A percentile compares a stretch with the other conserved stretches of the same genome.
phyloP scores from a whole-genome alignment of 2,329 filamentous ascomycete genomes.

The Didymella sp. region DNA sequence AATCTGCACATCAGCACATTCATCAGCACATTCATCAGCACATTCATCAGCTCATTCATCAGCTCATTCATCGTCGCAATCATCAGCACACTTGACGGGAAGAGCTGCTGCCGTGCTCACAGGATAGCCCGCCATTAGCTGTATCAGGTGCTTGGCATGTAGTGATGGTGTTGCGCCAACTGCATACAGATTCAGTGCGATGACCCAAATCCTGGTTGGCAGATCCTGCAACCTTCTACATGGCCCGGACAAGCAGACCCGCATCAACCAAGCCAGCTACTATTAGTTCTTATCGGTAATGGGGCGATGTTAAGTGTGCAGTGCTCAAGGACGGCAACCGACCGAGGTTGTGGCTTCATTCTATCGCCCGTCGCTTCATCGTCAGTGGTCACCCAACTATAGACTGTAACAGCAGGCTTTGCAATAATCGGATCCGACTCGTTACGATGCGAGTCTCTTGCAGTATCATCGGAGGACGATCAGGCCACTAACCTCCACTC shows the following conservation, averaged over 20 bases:
- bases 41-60: no score
- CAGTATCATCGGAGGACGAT: not conserved
- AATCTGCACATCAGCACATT: not conserved
- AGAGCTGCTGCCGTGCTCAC: not conserved
- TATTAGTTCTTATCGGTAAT: not conserved
- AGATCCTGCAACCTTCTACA: constrained; percentile 5
- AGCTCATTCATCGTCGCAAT: not conserved
- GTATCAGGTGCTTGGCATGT: constrained; percentile 3
- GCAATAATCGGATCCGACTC: not conserved
- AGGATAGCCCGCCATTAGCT: not conserved
- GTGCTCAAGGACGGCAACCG: not conserved
- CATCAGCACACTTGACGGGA: not conserved
- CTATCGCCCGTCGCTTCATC: not conserved
- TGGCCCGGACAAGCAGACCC: not conserved
- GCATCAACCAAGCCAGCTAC: not conserved
- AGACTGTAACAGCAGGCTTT: not conserved
- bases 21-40: not conserved
- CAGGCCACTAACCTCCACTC: not conserved
- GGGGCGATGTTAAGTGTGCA: not conserved
- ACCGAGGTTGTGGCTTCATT: not conserved
- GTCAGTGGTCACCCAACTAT: not conserved
- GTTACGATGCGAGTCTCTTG: not conserved
- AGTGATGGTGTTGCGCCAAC: constrained; percentile 1
- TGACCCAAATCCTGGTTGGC: constrained; percentile 1
- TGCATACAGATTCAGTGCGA: constrained; percentile 5